phyloP scores from a whole-genome alignment of 768 basidiomycete genomes.

The Infundibulicybe gibba region DNA sequence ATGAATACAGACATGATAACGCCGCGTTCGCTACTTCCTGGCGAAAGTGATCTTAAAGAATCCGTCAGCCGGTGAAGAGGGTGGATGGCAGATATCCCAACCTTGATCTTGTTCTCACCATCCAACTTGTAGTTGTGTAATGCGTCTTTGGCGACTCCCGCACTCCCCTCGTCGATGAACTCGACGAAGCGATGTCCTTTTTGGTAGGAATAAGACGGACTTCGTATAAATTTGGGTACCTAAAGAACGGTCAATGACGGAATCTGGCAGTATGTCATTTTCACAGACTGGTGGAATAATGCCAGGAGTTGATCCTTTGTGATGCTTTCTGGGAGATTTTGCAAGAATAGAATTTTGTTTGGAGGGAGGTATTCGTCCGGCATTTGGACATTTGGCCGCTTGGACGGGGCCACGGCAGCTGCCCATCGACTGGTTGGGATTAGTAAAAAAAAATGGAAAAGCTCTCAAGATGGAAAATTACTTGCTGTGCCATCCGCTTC shows the following conservation, averaged over 20 bases:
- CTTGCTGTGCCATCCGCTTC: slow-evolving; percentile 82
- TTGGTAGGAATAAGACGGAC: slow-evolving; percentile 98
- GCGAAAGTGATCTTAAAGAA: slow-evolving; percentile 64
- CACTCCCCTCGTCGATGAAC: slow-evolving; percentile 88
- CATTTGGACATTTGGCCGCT: slow-evolving; percentile 89
- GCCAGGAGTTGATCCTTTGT: slow-evolving; percentile 90
- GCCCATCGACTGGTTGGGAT: slow-evolving; percentile 58
- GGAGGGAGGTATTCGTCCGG: slow-evolving; percentile 99
- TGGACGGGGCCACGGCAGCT: slow-evolving; percentile 62
- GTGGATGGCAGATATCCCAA: slow-evolving; percentile 18
- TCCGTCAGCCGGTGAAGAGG: slow-evolving; percentile 1
- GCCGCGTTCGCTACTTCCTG: slow-evolving; percentile 45
- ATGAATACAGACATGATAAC: too few relatives aligned
- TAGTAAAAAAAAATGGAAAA: slow-evolving; percentile 3
- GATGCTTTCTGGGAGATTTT: slow-evolving; percentile 91
- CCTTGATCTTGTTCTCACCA: slow-evolving; percentile 99
- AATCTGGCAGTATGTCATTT: neutral
- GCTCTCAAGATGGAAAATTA: slow-evolving; percentile 27
- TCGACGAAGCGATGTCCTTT: slow-evolving; percentile 99
- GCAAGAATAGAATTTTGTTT: slow-evolving; percentile 98
- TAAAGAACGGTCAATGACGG: slow-evolving; percentile 22
- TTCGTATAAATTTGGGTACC: slow-evolving; percentile 94
- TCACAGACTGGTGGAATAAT: slow-evolving; percentile 79
- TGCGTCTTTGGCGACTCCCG: slow-evolving; percentile 90
- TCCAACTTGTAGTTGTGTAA: slow-evolving; percentile 97